A percentile compares a stretch with the other conserved stretches of the same genome.
phyloP scores from a whole-genome alignment of 768 basidiomycete genomes.

The Rhodotorula toruloides region DNA sequence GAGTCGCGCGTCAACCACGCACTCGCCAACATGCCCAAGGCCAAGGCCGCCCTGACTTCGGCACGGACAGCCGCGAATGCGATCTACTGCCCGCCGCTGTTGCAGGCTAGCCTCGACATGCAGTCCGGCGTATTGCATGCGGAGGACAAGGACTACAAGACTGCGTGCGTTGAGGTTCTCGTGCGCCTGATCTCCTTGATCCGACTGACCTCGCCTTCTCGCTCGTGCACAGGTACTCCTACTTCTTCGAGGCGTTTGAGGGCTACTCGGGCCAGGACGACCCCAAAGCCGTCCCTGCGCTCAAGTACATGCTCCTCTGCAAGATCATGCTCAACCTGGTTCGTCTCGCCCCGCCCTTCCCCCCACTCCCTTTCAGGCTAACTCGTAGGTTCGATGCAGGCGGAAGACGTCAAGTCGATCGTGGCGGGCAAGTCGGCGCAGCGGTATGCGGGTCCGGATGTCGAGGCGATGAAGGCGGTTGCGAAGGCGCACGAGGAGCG shows the following conservation, averaged over 20 bases:
- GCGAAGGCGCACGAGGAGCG: slow-evolving; percentile 90
- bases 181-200: too few relatives aligned
- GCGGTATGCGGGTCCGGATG: slow-evolving; percentile 81
- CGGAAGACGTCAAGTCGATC: slow-evolving; percentile 86
- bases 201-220: too few relatives aligned
- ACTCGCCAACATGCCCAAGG: slow-evolving; percentile 78
- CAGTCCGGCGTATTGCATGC: slow-evolving; percentile 81
- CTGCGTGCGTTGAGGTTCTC: slow-evolving; percentile 51
- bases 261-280: slow-evolving; percentile 66
- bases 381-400: slow-evolving; percentile 51
- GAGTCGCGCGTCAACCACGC: slow-evolving; percentile 88
- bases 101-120: slow-evolving; percentile 60
- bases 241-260: slow-evolving; percentile 96
- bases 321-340: slow-evolving; percentile 97
- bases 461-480: slow-evolving; percentile 92
- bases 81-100: slow-evolving; percentile 79
- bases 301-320: slow-evolving; percentile 97
- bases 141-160: slow-evolving; percentile 96
- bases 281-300: slow-evolving; percentile 64
- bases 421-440: slow-evolving; percentile 78
- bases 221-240: slow-evolving; percentile 70
- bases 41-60: slow-evolving; percentile 87
- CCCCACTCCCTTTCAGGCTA: not conserved
- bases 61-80: slow-evolving; percentile 89
- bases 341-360: slow-evolving; percentile 40